Evolutionary conservation across 257 asterid species (phyloP).

Genomic region (Lycium barbarum): DNA sequence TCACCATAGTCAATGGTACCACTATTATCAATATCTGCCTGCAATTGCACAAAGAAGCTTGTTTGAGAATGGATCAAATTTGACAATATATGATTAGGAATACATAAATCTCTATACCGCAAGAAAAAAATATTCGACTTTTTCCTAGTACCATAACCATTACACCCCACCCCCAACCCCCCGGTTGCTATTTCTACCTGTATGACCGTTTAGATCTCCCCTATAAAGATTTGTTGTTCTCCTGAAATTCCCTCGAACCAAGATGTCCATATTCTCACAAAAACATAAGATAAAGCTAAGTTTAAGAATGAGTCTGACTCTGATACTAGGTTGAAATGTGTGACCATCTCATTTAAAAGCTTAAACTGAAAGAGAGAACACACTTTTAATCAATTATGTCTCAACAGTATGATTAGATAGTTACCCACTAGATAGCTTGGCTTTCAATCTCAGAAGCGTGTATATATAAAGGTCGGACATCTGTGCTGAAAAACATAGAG

Average conservation of each 20-base stretch:
- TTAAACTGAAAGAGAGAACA: not conserved
- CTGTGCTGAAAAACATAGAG: not conserved
- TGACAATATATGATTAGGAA: not conserved
- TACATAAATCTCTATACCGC: not conserved
- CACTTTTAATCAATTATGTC: not conserved
- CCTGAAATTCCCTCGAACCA: not conserved
- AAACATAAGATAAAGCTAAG: not conserved
- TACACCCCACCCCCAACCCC: too few relatives aligned
- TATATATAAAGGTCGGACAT: not conserved
- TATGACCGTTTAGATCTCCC: not conserved
- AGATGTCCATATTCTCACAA: not conserved
- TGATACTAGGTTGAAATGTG: not conserved
- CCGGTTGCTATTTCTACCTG: too few relatives aligned
- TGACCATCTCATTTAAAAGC: not conserved
- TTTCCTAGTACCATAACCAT: not conserved
- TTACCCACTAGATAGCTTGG: too few relatives aligned
- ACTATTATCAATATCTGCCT: slow-evolving; percentile 59
- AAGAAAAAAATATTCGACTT: not conserved
- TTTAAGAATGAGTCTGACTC: not conserved
- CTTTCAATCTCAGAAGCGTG: too few relatives aligned
- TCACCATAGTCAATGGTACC: slow-evolving; percentile 61
- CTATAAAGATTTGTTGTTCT: not conserved
- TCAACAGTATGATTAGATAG: not conserved
- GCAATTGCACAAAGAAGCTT: slow-evolving; percentile 20
- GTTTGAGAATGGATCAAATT: not conserved